Evolutionary conservation across 2,329 filamentous ascomycete species (phyloP).

Genomic region (Aquanectria penicillioides): DNA sequence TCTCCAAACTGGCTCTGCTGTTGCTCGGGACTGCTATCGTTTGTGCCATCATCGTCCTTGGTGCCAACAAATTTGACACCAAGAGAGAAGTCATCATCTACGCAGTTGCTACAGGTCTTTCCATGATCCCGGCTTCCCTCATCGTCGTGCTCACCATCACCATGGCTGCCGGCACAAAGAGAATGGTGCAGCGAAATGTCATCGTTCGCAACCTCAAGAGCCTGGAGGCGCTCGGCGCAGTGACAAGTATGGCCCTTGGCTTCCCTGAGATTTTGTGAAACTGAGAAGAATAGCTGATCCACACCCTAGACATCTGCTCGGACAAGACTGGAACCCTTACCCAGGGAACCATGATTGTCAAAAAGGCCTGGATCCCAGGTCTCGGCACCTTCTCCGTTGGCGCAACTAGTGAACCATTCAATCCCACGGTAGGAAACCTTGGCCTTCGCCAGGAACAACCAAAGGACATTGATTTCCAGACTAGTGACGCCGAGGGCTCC

Average conservation of each 20-base stretch:
- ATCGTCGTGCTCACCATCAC: conserved; percentile 67
- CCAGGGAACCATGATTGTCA: conserved; percentile 63
- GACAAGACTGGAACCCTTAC: conserved; percentile 68
- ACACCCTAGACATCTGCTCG: conserved; percentile 58
- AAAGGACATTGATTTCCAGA: conserved; percentile 46
- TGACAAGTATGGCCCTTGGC: conserved; percentile 52
- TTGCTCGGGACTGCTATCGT: conserved; percentile 74
- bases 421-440: conserved; percentile 63
- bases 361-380: conserved; percentile 62
- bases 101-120: conserved; percentile 58
- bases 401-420: conserved; percentile 64
- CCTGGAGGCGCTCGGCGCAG: conserved; percentile 67
- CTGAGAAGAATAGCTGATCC: conserved; percentile 20
- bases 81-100: conserved; percentile 69
- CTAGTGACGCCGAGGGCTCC: conserved; percentile 41
- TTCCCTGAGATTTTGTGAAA: conserved; percentile 17
- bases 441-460: conserved; percentile 50
- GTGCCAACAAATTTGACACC: conserved; percentile 66
- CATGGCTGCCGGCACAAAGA: conserved; percentile 63
- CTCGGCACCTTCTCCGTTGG: conserved; percentile 58
- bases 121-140: conserved; percentile 63
- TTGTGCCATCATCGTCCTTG: conserved; percentile 75
- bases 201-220: conserved; percentile 63
- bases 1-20: conserved; percentile 73
- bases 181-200: conserved; percentile 63